phyloP scores from a whole-genome alignment of 2,329 filamentous ascomycete species.

The Septoria petroselini region DNA sequence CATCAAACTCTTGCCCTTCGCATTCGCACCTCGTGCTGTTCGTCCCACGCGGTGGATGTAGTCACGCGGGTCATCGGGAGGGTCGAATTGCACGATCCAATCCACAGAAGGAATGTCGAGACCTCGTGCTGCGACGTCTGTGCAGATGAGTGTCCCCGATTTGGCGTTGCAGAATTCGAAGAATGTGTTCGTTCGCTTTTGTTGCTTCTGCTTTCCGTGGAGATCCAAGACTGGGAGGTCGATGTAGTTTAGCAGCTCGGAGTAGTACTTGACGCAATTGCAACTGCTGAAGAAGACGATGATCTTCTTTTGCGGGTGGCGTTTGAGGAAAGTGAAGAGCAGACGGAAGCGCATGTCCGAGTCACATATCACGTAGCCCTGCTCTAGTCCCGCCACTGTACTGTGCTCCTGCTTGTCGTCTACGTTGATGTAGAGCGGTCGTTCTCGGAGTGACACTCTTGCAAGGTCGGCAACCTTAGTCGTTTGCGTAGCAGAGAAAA shows the following conservation, averaged over 20 bases:
- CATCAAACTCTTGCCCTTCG: conserved; percentile 83
- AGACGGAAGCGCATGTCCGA: conserved; percentile 90
- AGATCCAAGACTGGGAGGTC: conserved; percentile 84
- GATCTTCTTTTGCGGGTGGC: conserved; percentile 91
- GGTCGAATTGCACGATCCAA: conserved; percentile 95
- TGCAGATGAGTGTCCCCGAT: conserved; percentile 87
- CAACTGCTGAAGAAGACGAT: conserved; percentile 86
- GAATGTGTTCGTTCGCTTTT: conserved; percentile 97
- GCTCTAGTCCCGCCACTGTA: conserved; percentile 89
- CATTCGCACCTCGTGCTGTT: conserved; percentile 79
- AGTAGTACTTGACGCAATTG: conserved; percentile 92
- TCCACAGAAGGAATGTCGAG: conserved; percentile 94
- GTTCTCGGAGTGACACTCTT: conserved; percentile 83
- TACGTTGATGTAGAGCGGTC: conserved; percentile 95
- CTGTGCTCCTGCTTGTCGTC: conserved; percentile 85
- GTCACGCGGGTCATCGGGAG: conserved; percentile 57
- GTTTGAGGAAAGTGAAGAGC: conserved; percentile 90
- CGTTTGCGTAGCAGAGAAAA: conserved; percentile 98
- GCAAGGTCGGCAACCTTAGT: conserved; percentile 98
- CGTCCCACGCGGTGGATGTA: conserved; percentile 96
- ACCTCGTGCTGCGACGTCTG: conserved; percentile 91
- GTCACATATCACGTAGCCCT: conserved; percentile 92
- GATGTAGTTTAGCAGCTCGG: conserved; percentile 95
- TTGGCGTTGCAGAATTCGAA: conserved; percentile 91
- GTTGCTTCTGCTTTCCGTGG: conserved; percentile 96